A percentile compares a stretch with the other conserved stretches of the same genome.
Conservation (phyloP, 75 land plant species). For the Gnetum montanum region DNA sequence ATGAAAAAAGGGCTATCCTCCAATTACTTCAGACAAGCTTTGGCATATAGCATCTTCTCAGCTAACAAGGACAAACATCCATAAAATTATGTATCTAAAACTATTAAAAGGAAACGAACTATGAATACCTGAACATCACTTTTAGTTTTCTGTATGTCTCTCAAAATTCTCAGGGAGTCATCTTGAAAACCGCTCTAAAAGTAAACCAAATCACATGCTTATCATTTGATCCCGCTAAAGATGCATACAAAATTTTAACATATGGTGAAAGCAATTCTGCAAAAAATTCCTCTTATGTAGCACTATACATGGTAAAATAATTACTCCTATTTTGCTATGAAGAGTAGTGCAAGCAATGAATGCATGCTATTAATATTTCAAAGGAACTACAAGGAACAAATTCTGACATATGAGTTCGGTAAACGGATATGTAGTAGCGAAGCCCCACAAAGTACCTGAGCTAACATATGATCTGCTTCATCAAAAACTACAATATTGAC, state of each 20-base stretch:
- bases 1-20: neutral
- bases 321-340: no score
- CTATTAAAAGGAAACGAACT: neutral
- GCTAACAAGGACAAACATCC: neutral
- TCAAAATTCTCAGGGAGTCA: constrained; percentile 74
- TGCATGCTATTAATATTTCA: no score
- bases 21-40: neutral
- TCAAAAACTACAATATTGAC: constrained; percentile 92
- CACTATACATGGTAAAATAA: no score
- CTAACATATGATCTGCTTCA: constrained; percentile 98
- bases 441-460: constrained; percentile 54
- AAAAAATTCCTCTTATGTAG: no score
- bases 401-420: no score
- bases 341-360: no score
- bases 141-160: constrained; percentile 40
- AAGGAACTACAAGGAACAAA: no score
- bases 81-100: neutral
- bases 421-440: no score
- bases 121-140: constrained; percentile 56
- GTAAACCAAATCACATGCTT: no score
- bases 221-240: no score
- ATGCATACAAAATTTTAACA: no score
- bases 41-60: neutral
- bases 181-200: constrained; percentile 91
- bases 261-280: no score